Evolutionary conservation across 345 rosid species (phyloP).

Genomic region (Mercurialis annua): DNA sequence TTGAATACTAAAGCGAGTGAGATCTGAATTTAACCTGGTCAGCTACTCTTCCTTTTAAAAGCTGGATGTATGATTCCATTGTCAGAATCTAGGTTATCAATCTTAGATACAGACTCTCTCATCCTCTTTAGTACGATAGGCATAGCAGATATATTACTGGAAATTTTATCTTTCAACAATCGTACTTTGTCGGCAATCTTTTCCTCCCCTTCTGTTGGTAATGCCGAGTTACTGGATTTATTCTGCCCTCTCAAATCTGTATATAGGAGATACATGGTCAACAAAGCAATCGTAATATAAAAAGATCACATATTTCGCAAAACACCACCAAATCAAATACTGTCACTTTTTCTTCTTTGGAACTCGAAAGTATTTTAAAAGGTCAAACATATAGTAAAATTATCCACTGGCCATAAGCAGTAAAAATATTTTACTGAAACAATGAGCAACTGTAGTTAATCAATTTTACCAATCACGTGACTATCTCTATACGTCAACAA

Average conservation of each 20-base stretch:
- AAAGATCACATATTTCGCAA: neutral
- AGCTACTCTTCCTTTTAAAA: conserved; percentile 36
- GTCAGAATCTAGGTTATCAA: conserved; percentile 45
- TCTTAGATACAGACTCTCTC: conserved; percentile 51
- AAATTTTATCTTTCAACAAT: conserved; percentile 45
- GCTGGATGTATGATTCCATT: conserved; percentile 50
- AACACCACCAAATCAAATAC: neutral
- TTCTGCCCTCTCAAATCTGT: conserved; percentile 21
- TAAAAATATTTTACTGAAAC: neutral
- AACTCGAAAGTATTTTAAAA: neutral
- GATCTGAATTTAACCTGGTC: conserved; percentile 4
- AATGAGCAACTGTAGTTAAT: neutral
- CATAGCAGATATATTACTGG: conserved; percentile 40
- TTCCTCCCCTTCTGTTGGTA: conserved; percentile 26
- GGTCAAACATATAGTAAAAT: too few species aligned
- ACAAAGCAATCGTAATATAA: neutral
- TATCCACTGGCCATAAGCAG: too few species aligned
- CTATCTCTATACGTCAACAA: neutral
- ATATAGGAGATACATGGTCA: conserved; percentile 9
- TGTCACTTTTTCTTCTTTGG: neutral
- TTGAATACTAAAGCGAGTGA: neutral
- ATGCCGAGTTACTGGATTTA: conserved; percentile 21
- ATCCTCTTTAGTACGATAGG: conserved; percentile 52
- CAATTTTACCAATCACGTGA: neutral
- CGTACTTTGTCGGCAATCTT: conserved; percentile 35